Conservation (phyloP, 768 basidiomycete genomes). For the Rhodotorula babjevae region DNA sequence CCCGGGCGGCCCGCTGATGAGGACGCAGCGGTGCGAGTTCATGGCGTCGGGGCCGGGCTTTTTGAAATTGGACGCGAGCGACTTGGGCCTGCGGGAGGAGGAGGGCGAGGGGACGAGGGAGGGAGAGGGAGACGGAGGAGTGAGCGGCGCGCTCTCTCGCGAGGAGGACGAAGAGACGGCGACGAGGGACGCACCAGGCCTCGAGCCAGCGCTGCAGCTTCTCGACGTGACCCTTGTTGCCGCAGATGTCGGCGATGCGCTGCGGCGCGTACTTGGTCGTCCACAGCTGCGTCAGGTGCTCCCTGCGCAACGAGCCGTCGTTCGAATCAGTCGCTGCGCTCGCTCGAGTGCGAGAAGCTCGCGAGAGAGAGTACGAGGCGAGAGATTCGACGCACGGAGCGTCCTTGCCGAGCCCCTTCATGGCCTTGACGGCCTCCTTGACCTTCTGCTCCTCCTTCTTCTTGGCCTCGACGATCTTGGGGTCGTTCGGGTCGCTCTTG, state of each 20-base stretch:
- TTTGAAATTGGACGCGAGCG: slow-evolving; percentile 72
- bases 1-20: slow-evolving; percentile 90
- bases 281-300: slow-evolving; percentile 65
- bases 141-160: not conserved
- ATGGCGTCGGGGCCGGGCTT: slow-evolving; percentile 88
- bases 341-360: too few relatives aligned
- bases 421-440: slow-evolving; percentile 64
- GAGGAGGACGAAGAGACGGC: not conserved
- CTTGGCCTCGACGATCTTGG: slow-evolving; percentile 73
- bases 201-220: slow-evolving; percentile 80
- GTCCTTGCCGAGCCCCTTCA: slow-evolving; percentile 52
- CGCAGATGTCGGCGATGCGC: slow-evolving; percentile 81
- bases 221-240: slow-evolving; percentile 88
- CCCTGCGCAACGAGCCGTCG: too few relatives aligned
- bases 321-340: slow-evolving; percentile 13
- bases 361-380: not conserved
- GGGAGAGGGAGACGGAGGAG: not conserved
- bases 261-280: slow-evolving; percentile 91
- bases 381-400: slow-evolving; percentile 24
- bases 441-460: slow-evolving; percentile 76
- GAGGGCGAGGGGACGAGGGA: not conserved
- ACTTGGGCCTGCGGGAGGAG: slow-evolving; percentile 59
- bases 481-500: slow-evolving; percentile 61
- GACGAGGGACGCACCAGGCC: slow-evolving; percentile 62
- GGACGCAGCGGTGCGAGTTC: slow-evolving; percentile 77